These are phyloP conservation scores for Aspergillus neoniger DNA, from an alignment of 2,329 filamentous ascomycete genomes.

Conservation along the genomic window DNA sequence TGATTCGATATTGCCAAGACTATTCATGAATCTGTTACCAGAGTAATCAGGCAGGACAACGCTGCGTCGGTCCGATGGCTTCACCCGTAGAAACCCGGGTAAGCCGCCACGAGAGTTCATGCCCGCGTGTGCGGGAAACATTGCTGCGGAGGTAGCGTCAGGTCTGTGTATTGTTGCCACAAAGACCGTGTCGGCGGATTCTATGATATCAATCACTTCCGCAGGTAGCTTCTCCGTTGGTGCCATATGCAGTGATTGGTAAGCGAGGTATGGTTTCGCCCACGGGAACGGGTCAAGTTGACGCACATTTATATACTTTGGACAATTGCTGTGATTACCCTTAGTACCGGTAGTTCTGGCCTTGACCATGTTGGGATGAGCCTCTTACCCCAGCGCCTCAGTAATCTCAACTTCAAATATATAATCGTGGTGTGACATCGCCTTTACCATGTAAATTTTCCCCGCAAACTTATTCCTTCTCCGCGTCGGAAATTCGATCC, in stretches of 20 bases:
- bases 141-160: background rate
- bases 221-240: background rate
- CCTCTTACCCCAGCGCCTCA: slow-evolving; percentile 1
- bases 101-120: slow-evolving; percentile 8
- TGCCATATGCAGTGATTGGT: background rate
- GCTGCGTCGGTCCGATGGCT: background rate
- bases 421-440: background rate
- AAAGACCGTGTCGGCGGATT: slow-evolving; percentile 5
- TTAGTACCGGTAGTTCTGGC: no score
- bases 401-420: background rate
- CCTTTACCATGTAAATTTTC: background rate
- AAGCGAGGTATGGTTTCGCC: background rate
- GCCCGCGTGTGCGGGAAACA: slow-evolving; percentile 2
- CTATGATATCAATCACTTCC: background rate
- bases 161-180: background rate
- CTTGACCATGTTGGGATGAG: no score
- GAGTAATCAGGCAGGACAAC: slow-evolving; percentile 8
- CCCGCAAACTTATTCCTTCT: background rate
- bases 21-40: slow-evolving; percentile 10
- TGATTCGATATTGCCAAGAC: slow-evolving; percentile 22
- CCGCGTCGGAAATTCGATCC: background rate
- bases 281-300: background rate
- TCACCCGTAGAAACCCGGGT: background rate
- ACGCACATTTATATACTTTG: slow-evolving; percentile 10
- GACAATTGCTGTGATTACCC: background rate